Evolutionary conservation across 2,329 filamentous ascomycete genomes (phyloP).

Genomic region (Colletotrichum sojae): DNA sequence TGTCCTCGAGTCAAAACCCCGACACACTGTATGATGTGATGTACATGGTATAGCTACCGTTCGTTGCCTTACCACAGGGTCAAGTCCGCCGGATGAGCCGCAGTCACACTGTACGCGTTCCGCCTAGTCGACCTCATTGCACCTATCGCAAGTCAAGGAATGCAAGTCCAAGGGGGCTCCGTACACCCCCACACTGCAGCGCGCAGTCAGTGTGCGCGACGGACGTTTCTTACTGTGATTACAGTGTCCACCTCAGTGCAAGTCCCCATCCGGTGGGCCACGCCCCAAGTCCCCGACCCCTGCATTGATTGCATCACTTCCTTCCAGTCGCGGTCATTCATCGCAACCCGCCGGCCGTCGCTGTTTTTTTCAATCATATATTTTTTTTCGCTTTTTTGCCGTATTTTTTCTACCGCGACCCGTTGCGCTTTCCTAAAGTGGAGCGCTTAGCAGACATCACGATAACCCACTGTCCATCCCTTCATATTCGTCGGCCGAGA

Average conservation of each 20-base stretch:
- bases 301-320: conserved; percentile 43
- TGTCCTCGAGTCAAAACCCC: conserved; percentile 1
- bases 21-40: conserved; percentile 26
- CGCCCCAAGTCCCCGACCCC: conserved; percentile 26
- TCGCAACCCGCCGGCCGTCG: conserved; percentile 16
- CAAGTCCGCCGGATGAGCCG: background rate
- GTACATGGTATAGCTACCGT: background rate
- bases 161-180: conserved; percentile 19
- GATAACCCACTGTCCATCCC: conserved; percentile 3
- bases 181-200: conserved; percentile 16
- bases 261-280: conserved; percentile 1
- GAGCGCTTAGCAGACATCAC: background rate
- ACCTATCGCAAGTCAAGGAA: conserved; percentile 12
- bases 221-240: conserved; percentile 31
- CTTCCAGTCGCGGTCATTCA: conserved; percentile 30
- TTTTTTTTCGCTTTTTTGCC: background rate
- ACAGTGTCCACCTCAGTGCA: background rate
- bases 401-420: background rate
- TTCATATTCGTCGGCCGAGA: conserved; percentile 17
- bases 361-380: background rate
- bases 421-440: background rate
- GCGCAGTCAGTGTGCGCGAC: conserved; percentile 21
- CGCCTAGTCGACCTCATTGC: background rate
- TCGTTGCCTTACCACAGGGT: conserved; percentile 4
- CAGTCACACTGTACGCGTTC: conserved; percentile 21